Evolutionary conservation across 2,329 filamentous ascomycete genomes (phyloP), one percentile per base, ranked within the genome.

Genomic region (Talaromyces rugulosus): DNA sequence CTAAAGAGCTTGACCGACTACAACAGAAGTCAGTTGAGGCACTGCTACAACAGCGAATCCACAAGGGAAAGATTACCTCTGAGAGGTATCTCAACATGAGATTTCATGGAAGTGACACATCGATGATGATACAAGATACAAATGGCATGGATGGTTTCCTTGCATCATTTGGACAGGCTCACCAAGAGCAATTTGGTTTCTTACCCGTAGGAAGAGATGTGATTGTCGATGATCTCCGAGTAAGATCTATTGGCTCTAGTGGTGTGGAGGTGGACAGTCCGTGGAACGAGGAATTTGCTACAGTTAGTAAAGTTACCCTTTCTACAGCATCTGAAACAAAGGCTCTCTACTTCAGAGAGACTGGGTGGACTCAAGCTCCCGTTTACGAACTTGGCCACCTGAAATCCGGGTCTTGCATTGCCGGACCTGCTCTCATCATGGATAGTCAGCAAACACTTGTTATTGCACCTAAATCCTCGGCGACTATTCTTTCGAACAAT

Each of bases 171-270:
- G 34, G 53, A 23, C 34, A 27, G 5, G 54, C 60, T 66, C 92
- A 96, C 70, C 87, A 90, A 55, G 90, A 92, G 70, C 91, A 96
- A 70, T 96, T 96, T 70, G 91, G 91, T 0, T 96, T 96, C 69
- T 92, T 89, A 0, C 80, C 95, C 3, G 23, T 56, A 11, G 89
- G 93, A 60, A 82, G 91, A 60, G 89, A 95, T 66, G 88, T 95
- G 54, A 90, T 95, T 40, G 82, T 96, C 3, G 91, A 95, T 62
- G 92, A 96, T 71, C 89, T 95, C 2, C 86, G 91, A 52, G 89
- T 91, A 5, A 83, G 92, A 51, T 57, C 60, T 14, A 42, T 61
- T 18, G 60, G 60, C 16, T 33, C 34, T 3, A 58, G 56, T 18
- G 40, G 40, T 12, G 56, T 58, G 16, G 56, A 58, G 1, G 18